Evolutionary conservation across 495 filamentous ascomycete species (phyloP), one percentile per base, ranked within the genome.

Genomic region (Halenospora varia): DNA sequence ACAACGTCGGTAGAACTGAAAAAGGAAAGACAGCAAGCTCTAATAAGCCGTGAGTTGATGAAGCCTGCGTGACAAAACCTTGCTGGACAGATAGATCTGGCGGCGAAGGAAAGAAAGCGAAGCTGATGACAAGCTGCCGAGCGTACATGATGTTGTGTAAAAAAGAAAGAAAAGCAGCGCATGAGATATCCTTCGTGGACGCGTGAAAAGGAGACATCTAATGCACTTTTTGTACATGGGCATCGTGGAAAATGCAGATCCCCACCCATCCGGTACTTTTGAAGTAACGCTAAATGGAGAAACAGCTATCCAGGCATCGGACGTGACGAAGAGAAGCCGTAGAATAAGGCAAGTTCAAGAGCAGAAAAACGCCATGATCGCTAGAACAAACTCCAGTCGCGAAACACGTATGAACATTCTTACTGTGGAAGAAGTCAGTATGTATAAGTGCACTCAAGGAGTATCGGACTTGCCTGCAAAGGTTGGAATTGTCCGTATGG

Each of bases 401-500:
- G 65, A 61, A 61, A 68, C 62, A 65, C 60, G 60, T 51, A 54
- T 50, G 57, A 62, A 53, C 45, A 64, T 67, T 55, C 56, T 65
- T 65, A 65, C 62, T 68, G 24, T 22, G 48, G 11, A 39, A 22
- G 11, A 48, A 19, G 47, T 63, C 57, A 60, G 61, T 18, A 45
- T 50, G 24, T 18, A 17, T 2, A 26, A 22, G 15, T 46, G 22
- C 17, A 20, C 15, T 18, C 10, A 25, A 20, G 25, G 1, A 11
- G 11, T 25, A 17, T 26, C 24, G 35, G 60, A 29, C 50, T 57
- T 66, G 69, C 70, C 55, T 69, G 66, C 55, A 59, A 62, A 61
- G 53, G 63, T 46, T 54, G 51, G 70, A 66, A 68, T 25, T 63
- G 47, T 11, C 66, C 66, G 39, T 68, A 68, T 41, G 69, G 85